A percentile compares a stretch with the other conserved stretches of the same genome.
These are phyloP conservation scores for Skeletonema menzelii DNA, from an alignment of 108 stramenopile species.

Conservation along the genomic window DNA sequence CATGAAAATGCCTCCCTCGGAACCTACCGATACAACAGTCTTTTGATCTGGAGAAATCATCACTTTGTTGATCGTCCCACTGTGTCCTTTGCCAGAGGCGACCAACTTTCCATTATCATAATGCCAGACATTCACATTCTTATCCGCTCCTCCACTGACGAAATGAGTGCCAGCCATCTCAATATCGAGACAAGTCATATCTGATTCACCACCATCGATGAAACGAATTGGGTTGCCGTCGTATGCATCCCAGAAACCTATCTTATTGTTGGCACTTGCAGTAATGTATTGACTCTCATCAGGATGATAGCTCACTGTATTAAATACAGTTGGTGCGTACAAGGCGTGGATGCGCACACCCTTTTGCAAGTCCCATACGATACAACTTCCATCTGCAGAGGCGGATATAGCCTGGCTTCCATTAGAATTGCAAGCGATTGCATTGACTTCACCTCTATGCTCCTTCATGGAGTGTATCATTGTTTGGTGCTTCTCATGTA, in stretches of 20 bases:
- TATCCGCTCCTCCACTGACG: slow-evolving; percentile 78
- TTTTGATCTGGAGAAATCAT: slow-evolving; percentile 68
- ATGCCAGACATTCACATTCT: slow-evolving; percentile 80
- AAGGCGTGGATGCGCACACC: slow-evolving; percentile 76
- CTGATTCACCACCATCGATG: slow-evolving; percentile 79
- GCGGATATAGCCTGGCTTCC: slow-evolving; percentile 77
- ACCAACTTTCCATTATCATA: slow-evolving; percentile 80
- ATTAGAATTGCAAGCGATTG: slow-evolving; percentile 56
- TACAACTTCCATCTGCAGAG: slow-evolving; percentile 87
- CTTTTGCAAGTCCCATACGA: slow-evolving; percentile 81
- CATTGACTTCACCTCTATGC: slow-evolving; percentile 80
- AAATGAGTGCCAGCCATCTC: slow-evolving; percentile 65
- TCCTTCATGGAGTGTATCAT: slow-evolving; percentile 89
- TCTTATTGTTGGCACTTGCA: slow-evolving; percentile 82
- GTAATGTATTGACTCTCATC: slow-evolving; percentile 89
- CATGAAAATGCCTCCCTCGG: slow-evolving; percentile 86
- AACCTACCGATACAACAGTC: slow-evolving; percentile 73
- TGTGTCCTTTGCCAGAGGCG: slow-evolving; percentile 74
- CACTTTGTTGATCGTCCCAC: slow-evolving; percentile 62
- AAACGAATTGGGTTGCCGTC: slow-evolving; percentile 81
- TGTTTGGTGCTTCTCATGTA: slow-evolving; percentile 68
- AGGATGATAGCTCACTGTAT: slow-evolving; percentile 75
- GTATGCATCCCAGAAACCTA: slow-evolving; percentile 89
- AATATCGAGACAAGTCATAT: slow-evolving; percentile 76
- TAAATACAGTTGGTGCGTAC: slow-evolving; percentile 85